Conservation (phyloP, 495 filamentous ascomycete species). For the Penicillium cataractarum region DNA sequence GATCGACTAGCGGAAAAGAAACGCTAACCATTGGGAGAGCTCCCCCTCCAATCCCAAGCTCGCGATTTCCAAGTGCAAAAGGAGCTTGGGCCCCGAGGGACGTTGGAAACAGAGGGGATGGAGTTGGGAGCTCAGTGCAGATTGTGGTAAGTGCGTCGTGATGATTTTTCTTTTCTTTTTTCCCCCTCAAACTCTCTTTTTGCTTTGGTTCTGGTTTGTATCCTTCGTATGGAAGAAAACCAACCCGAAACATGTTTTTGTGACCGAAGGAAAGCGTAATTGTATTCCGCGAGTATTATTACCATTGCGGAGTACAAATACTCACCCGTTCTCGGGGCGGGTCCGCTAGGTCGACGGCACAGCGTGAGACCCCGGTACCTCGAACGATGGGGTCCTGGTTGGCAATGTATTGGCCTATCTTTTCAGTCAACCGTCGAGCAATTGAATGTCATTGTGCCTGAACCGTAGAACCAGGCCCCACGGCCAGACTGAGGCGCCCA, state of each 20-base stretch:
- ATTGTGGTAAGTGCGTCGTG: conserved; percentile 15
- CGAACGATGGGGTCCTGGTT: conserved; percentile 24
- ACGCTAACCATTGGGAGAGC: neutral
- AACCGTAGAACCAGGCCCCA: neutral
- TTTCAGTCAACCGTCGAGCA: neutral
- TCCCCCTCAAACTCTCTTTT: neutral
- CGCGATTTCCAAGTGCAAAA: conserved; percentile 12
- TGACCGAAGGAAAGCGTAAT: neutral
- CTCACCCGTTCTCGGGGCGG: conserved; percentile 24
- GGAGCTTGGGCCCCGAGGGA: conserved; percentile 27
- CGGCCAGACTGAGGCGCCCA: neutral
- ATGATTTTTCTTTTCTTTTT: neutral
- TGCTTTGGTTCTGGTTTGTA: neutral
- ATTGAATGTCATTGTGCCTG: conserved; percentile 22
- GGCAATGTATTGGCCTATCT: conserved; percentile 13
- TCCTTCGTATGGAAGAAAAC: neutral
- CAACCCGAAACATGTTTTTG: neutral
- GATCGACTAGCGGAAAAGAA: conserved; percentile 8
- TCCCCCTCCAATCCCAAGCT: conserved; percentile 20
- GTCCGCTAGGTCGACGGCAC: conserved; percentile 19
- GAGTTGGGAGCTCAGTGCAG: neutral
- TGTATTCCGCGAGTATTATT: conserved; percentile 12
- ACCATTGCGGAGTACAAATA: conserved; percentile 23
- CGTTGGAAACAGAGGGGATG: conserved; percentile 6
- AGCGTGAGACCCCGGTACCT: conserved; percentile 24